A percentile compares a stretch with the other conserved stretches of the same genome.
Evolutionary conservation across 345 rosid species (phyloP).

Genomic region (Psidium friedrichsthalianum): DNA sequence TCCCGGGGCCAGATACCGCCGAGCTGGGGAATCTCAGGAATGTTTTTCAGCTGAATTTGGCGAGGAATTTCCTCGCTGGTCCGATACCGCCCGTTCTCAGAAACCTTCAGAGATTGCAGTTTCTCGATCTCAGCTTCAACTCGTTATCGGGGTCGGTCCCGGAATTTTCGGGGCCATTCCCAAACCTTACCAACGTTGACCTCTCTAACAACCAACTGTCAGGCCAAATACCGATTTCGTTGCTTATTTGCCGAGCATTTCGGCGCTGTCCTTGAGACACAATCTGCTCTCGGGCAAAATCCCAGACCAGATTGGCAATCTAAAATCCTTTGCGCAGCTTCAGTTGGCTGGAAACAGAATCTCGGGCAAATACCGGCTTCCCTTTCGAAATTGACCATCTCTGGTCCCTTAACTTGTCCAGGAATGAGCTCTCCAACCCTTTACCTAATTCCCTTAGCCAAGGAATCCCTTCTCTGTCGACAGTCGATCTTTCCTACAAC

Average conservation of each 20-base stretch:
- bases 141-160: slow-evolving; percentile 56
- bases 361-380: slow-evolving; percentile 53
- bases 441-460: slow-evolving; percentile 36
- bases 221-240: slow-evolving; percentile 50
- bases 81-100: slow-evolving; percentile 49
- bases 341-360: slow-evolving; percentile 53
- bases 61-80: slow-evolving; percentile 60
- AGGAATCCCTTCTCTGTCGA: slow-evolving; percentile 58
- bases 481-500: slow-evolving; percentile 82
- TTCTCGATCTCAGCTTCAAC: slow-evolving; percentile 74
- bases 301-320: slow-evolving; percentile 48
- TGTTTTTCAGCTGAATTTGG: slow-evolving; percentile 27
- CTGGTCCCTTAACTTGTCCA: slow-evolving; percentile 82
- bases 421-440: slow-evolving; percentile 63
- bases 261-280: slow-evolving; percentile 44
- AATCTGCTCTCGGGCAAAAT: slow-evolving; percentile 57
- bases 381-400: slow-evolving; percentile 50
- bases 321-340: slow-evolving; percentile 60
- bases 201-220: slow-evolving; percentile 61
- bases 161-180: slow-evolving; percentile 33
- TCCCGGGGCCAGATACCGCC: slow-evolving; percentile 63
- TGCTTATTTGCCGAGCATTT: slow-evolving; percentile 44
- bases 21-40: slow-evolving; percentile 44
- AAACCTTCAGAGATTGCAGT: slow-evolving; percentile 38
- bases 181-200: slow-evolving; percentile 41